Base-by-base conservation (phyloP, 306 rosid genomes). In the Vigna angularis region DNA sequence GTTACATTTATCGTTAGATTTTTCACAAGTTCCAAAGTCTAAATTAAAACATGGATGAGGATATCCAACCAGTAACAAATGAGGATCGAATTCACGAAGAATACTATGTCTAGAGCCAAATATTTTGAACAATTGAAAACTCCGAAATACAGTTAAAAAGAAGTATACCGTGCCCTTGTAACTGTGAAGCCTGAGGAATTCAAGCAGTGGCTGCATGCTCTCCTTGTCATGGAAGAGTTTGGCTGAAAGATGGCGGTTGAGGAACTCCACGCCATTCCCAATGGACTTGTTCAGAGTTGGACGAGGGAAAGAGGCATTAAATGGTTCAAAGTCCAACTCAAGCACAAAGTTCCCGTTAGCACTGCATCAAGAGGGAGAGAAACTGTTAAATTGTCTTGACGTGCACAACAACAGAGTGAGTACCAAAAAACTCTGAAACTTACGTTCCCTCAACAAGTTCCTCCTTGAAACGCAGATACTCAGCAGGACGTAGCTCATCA, bases 191-290 rank as follows among this genome's bases (percentile, higher is more conserved):
- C 88, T 88, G 68, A 95, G 97, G 64, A 95, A 95, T 38, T 93
- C 93, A 9, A 95, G 93, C 72, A 95, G 84, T 7, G 98, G 99
- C 42, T 87, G 86, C 99, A 95, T 79, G 86, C 99, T 95, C 82
- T 95, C 98, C 88, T 81, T 95, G 85, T 84, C 99, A 74, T 95
- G 99, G 90, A 95, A 95, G 69, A 95, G 98, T 81, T 95, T 93
- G 4, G 99, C 98, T 48, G 98, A 95, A 44, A 95, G 98, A 76
- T 95, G 98, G n/a, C 98, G 99, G 70, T 95, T 95, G 81, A 95
- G 97, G 81, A 93, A 95, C 90, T 95, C 98, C 1, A 95, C 99
- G 0, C 99, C 99, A 67, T 95, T 95, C 13, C 99, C 99, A 47
- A 95, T 95, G 6, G 93, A 95, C 88, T 95, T 95, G 59, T 94